Base-by-base conservation (phyloP, 2,329 filamentous ascomycete genomes). In the Nannizziopsis barbatae region DNA sequence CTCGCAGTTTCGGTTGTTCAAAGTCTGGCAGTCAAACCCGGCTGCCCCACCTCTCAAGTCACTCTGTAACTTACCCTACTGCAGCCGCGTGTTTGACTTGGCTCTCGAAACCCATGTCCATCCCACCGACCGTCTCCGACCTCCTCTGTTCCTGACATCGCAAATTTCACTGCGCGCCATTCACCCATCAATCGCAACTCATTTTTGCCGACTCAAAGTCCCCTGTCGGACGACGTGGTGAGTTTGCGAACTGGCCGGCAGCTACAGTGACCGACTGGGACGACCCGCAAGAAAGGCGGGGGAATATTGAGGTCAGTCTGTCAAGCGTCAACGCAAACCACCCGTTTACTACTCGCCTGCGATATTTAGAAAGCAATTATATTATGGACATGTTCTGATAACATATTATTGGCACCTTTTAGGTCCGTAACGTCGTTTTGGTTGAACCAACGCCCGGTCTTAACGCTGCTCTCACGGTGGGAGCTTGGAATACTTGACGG, bases 11-110 rank as follows among this genome's bases (percentile, higher is more conserved):
- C 14, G 14, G 12, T 2, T 6, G 22, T 37, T 32, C 31, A 33
- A 45, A 33, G 32, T 45, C 42, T 45, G 42, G 42, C 36, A 35
- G 40, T 42, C 40, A 44, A n/a, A 18, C 37, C 17, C n/a, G 14
- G 15, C n/a, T 47, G 45, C 45, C 45, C 45, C 45, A 47, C 45
- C 45, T 43, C 32, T 43, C 32, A 42, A 47, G 45, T 37, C 45
- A 47, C 38, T 47, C 45, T 47, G 45, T 47, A 47, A 47, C 45
- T 47, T 27, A 36, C n/a, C 45, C 22, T 27, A 27, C 22, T 27
- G 22, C 22, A 27, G 38, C 37, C 45, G 45, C 45, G 15, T 42
- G 45, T 42, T 42, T 47, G 45, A 41, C 45, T 47, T 41, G 38
- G 38, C 38, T 39, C 45, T 47, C 42, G 45, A 47, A 47, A 47